Evolutionary conservation across 1,284 basidiomycete species (phyloP), one percentile per base, ranked within the genome.

Genomic region (Trametes pubescens): DNA sequence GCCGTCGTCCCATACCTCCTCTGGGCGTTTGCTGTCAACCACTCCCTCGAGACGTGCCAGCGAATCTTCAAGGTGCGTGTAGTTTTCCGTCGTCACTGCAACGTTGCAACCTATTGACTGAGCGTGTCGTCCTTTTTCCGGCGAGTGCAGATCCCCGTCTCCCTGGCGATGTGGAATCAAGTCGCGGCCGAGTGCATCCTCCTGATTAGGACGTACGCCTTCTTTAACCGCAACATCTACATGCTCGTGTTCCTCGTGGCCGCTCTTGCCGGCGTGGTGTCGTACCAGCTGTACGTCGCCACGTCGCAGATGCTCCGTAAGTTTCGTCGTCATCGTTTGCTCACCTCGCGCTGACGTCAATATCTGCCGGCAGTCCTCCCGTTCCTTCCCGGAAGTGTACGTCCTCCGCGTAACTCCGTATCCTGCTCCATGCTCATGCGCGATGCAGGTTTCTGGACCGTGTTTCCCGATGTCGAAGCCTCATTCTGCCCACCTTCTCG

Each of bases 161-260:
- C 86, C 11, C 81, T 92, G 54, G 90, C 90, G 32, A 89, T 92
- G 86, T 93, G 91, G 90, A 93, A 93, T 71, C 91, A 93, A 83
- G 89, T 91, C 59, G 87, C 88, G 49, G 90, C 91, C 49, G 89
- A 93, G 80, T 88, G 85, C 65, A 89, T 93, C 58, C 84, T 93
- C 51, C 82, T 93, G 67, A 92, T 93, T 65, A 86, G 91, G 61
- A 93, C 91, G 51, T 93, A 92, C 71, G 91, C 91, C 6, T 93
- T 93, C 78, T 93, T 92, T 80, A 91, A 91, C 71, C 84, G 89
- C 65, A 92, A 91, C 71, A 75, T 80, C 55, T 88, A 86, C 73
- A 76, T 92, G 56, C 56, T 57, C 35, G 78, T 80, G 65, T 83
- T 83, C 63, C 84, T 93, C 64, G 76, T 90, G 59, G 80, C 80